These are phyloP conservation scores for Penicillium verrucosum DNA, from an alignment of 2,329 filamentous ascomycete genomes.

Conservation along the genomic window DNA sequence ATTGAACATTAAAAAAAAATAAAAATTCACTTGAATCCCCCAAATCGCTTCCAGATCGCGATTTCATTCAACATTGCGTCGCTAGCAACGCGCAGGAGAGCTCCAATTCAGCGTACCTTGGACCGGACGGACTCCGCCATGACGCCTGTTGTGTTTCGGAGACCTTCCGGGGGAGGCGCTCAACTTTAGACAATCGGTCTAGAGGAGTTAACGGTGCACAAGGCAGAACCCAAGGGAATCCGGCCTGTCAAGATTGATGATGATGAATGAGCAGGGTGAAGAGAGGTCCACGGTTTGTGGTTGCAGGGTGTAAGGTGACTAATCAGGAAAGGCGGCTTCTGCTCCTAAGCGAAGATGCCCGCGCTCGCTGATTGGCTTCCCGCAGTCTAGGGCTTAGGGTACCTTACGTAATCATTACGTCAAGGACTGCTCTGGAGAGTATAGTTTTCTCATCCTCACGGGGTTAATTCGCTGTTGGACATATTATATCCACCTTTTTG, in stretches of 20 bases:
- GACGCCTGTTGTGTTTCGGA: constrained; percentile 47
- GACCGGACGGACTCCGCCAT: constrained; percentile 51
- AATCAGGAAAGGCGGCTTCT: constrained; percentile 37
- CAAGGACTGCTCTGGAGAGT: constrained; percentile 30
- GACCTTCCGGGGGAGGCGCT: constrained; percentile 50
- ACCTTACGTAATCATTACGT: constrained; percentile 29
- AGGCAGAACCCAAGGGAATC: constrained; percentile 37
- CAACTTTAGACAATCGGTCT: constrained; percentile 46
- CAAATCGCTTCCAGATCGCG: constrained; percentile 7
- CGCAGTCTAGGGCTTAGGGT: constrained; percentile 41
- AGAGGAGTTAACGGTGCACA: constrained; percentile 25
- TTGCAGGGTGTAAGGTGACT: constrained; percentile 26
- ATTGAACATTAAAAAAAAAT: constrained; percentile 3
- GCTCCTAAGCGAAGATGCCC: constrained; percentile 37
- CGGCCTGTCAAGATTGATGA: constrained; percentile 25
- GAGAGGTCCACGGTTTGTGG: constrained; percentile 36
- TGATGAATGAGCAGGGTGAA: constrained; percentile 28
- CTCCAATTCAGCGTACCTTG: constrained; percentile 43
- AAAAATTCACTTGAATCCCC: background rate
- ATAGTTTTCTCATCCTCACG: constrained; percentile 13
- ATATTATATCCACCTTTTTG: background rate
- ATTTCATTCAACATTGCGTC: background rate
- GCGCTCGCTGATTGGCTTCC: constrained; percentile 20
- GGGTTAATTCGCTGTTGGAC: background rate
- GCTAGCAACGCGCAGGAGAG: constrained; percentile 3